These are phyloP conservation scores for Cyberlindnera suaveolens DNA, from an alignment of 805 yeast species.

Conservation along the genomic window DNA sequence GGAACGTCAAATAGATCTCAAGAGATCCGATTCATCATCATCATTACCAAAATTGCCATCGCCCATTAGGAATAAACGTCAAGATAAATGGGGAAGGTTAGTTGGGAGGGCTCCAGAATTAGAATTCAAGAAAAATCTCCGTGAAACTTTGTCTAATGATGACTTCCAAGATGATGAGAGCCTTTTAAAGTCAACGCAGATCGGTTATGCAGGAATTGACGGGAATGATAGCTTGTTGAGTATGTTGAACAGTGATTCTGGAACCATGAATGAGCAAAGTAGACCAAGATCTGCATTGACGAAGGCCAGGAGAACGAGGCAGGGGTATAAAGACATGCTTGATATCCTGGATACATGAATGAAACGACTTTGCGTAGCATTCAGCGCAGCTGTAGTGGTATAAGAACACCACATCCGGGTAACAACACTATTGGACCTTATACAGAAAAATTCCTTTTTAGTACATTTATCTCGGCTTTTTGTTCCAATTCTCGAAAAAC, in stretches of 20 bases:
- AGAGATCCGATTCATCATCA: conserved; percentile 9
- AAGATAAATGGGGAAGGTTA: conserved; percentile 36
- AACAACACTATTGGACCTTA: neutral
- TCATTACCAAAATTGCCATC: conserved; percentile 41
- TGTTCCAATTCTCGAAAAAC: neutral
- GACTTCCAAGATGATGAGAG: neutral
- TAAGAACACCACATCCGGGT: too few species aligned
- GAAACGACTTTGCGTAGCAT: neutral
- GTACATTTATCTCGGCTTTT: neutral
- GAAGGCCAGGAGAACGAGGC: conserved; percentile 19
- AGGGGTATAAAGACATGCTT: conserved; percentile 14
- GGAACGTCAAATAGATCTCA: neutral
- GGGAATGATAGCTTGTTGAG: conserved; percentile 8
- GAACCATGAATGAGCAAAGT: neutral
- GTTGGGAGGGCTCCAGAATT: conserved; percentile 36
- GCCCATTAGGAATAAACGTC: conserved; percentile 41
- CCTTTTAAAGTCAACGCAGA: conserved; percentile 11
- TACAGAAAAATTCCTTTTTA: neutral
- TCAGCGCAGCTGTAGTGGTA: neutral
- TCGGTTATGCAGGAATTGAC: conserved; percentile 14
- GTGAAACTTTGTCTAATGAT: neutral
- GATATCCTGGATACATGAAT: conserved; percentile 19
- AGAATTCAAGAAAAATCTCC: conserved; percentile 19
- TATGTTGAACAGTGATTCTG: conserved; percentile 5
- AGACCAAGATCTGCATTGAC: neutral